Evolutionary conservation across 225 moss, liverwort and hornwort species (phyloP).

Genomic region (Anthoceros angustus): DNA sequence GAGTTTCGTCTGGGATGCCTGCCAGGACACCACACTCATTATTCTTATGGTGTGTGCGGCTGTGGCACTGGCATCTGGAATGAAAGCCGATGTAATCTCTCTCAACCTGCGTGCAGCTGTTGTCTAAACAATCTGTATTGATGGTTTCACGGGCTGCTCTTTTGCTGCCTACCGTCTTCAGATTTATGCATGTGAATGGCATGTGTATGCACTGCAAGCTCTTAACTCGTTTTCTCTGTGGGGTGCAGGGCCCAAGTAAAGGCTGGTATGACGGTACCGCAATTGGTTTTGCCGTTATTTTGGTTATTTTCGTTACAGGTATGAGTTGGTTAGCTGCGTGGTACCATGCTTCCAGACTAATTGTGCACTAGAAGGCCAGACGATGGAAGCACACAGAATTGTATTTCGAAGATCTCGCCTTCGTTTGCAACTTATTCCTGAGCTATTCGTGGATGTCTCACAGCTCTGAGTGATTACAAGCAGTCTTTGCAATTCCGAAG

Average conservation of each 20-base stretch:
- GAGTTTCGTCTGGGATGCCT: constrained; percentile 89
- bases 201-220: too few relatives aligned
- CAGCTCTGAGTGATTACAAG: constrained; percentile 60
- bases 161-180: neutral
- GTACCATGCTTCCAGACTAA: neutral
- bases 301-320: constrained; percentile 80
- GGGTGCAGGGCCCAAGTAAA: constrained; percentile 37
- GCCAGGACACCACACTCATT: constrained; percentile 81
- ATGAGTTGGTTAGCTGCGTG: neutral
- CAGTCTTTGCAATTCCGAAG: constrained; percentile 84
- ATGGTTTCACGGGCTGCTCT: neutral
- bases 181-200: too few relatives aligned
- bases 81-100: constrained; percentile 58
- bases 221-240: neutral
- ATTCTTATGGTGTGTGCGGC: constrained; percentile 82
- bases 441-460: neutral
- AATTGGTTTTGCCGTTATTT: constrained; percentile 51
- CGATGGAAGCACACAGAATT: neutral
- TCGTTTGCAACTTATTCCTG: neutral
- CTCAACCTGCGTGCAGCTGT: neutral
- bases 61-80: constrained; percentile 61
- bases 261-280: constrained; percentile 92
- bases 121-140: neutral
- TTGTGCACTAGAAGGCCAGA: neutral
- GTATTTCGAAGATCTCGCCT: neutral